A percentile compares a stretch with the other conserved stretches of the same genome.
phyloP scores from a whole-genome alignment of 2,329 filamentous ascomycete species.

The Microdochium nivale region DNA sequence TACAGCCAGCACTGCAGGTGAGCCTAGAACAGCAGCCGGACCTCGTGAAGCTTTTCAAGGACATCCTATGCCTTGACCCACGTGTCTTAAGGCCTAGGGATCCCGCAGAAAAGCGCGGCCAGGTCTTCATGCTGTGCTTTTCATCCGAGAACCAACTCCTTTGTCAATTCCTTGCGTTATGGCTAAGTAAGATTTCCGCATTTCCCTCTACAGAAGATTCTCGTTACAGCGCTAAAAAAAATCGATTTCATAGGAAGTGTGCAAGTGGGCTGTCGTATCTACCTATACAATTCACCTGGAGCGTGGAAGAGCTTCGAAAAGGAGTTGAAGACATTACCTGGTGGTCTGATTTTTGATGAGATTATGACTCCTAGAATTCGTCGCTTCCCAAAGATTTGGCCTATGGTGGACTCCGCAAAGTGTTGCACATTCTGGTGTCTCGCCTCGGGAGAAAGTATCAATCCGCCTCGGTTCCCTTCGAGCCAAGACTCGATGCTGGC shows the following conservation, averaged over 20 bases:
- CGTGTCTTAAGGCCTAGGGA: conserved; percentile 11
- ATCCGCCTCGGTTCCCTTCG: conserved; percentile 22
- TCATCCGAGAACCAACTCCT: conserved; percentile 13
- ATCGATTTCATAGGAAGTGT: conserved; percentile 8
- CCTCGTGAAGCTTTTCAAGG: conserved; percentile 9
- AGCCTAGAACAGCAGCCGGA: not conserved
- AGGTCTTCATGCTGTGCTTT: conserved; percentile 18
- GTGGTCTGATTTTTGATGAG: conserved; percentile 20
- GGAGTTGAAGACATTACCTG: conserved; percentile 9
- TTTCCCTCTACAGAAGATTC: too few relatives aligned
- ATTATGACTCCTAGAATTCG: conserved; percentile 14
- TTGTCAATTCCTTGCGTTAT: conserved; percentile 13
- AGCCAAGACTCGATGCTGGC: conserved; percentile 5
- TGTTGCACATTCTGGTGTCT: conserved; percentile 19
- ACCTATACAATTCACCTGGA: conserved; percentile 11
- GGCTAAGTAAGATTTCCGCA: conserved; percentile 17
- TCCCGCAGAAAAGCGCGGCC: conserved; percentile 10
- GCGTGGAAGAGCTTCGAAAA: conserved; percentile 17
- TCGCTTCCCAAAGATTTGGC: conserved; percentile 15
- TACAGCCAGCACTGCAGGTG: not conserved
- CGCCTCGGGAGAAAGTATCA: conserved; percentile 12
- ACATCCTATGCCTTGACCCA: conserved; percentile 12
- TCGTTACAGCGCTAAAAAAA: too few relatives aligned
- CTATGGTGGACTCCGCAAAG: conserved; percentile 11
- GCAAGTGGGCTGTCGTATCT: conserved; percentile 18